Conservation (phyloP, 2,329 filamentous ascomycete species). For the Colletotrichum brevisporum region DNA sequence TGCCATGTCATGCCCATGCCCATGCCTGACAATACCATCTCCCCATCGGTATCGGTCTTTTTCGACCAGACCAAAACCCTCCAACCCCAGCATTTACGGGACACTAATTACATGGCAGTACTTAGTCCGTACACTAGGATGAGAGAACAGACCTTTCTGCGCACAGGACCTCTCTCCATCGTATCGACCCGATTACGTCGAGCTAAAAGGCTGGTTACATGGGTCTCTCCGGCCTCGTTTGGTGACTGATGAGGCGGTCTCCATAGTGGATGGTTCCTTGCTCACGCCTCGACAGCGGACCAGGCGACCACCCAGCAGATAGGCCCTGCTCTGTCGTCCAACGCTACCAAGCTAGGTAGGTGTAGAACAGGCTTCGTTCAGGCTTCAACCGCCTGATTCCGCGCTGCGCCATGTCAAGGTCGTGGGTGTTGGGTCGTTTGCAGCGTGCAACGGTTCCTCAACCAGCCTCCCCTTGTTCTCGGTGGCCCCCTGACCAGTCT, state of each 20-base stretch:
- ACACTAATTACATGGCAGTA: too few relatives aligned
- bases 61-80: neutral
- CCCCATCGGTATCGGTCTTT: slow-evolving; percentile 23
- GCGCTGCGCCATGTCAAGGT: slow-evolving; percentile 13
- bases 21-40: too few relatives aligned
- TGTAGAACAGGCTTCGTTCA: slow-evolving; percentile 8
- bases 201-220: neutral
- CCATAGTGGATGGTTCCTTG: too few relatives aligned
- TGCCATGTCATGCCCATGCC: neutral
- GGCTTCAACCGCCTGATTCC: slow-evolving; percentile 30
- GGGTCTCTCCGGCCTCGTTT: neutral
- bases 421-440: slow-evolving; percentile 18
- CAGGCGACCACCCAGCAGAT: neutral
- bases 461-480: slow-evolving; percentile 35
- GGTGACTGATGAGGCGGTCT: neutral
- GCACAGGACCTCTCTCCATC: slow-evolving; percentile 18
- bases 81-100: slow-evolving; percentile 20
- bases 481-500: slow-evolving; percentile 34
- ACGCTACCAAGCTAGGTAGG: too few relatives aligned
- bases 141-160: slow-evolving; percentile 31
- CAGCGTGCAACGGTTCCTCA: slow-evolving; percentile 34
- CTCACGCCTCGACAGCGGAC: too few relatives aligned
- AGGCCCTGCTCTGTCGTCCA: neutral
- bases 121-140: too few relatives aligned
- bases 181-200: slow-evolving; percentile 22